Evolutionary conservation across 352 stramenopile genomes (phyloP), one percentile per base, ranked within the genome.

Genomic region (Phytopythium aichiense): DNA sequence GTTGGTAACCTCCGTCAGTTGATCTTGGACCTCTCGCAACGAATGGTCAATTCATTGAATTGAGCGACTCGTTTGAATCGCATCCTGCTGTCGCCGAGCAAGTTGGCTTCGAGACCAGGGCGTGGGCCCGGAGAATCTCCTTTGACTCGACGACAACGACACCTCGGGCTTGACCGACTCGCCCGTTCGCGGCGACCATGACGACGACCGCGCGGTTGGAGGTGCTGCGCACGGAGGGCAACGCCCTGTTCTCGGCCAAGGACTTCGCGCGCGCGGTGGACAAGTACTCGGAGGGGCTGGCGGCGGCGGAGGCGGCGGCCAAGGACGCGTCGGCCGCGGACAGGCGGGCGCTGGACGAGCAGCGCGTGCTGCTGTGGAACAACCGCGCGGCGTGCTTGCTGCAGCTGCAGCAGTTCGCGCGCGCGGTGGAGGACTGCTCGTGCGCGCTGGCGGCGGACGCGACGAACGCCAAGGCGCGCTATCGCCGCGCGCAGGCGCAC

Each of bases 341-440:
- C 0, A 7, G 45, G 13, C 68, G 62, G 8, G 48, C 56, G 1
- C 55, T 74, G 22, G 60, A 81, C 15, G 60, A 64, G 28, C 81
- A 93, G 68, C 71, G 75, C 25, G 72, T 84, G 45, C 50, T 92
- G 53, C 75, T 95, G 15, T 89, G 72, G 68, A 92, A 74, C 69
- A 95, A 95, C 64, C 84, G 85, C 61, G 84, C 86, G 11, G 78
- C 81, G 28, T 93, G 82, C 63, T 61, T 77, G 42, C 65, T 95
- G 42, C 84, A 92, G 65, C 71, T 93, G 22, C 49, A 82, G 33
- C 67, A 88, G 51, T 92, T 88, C 46, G 67, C 72, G 15, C 62
- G 53, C 25, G 84, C 84, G 3, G 64, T 75, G 16, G 72, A 65
- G 16, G 79, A 92, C 64, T 92, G 84, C 67, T 77, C 73, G 7